These are phyloP conservation scores for Coemansia aciculifera DNA, from an alignment of 192 early-diverging fungal genomes.

Conservation along the genomic window DNA sequence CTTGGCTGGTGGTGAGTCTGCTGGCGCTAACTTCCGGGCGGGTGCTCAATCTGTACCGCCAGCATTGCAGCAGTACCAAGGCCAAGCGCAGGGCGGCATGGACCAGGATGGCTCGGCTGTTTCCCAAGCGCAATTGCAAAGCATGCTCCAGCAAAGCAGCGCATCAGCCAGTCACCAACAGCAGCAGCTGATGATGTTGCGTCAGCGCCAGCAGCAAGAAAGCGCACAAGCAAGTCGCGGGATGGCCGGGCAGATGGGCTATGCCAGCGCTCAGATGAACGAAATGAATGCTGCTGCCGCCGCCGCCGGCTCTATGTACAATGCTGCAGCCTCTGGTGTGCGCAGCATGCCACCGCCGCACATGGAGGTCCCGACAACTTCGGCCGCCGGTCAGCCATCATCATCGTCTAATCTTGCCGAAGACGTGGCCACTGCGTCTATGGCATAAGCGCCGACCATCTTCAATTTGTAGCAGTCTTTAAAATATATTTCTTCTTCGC, in stretches of 20 bases:
- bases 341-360: slow-evolving; percentile 19
- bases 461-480: too few species aligned
- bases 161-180: slow-evolving; percentile 14
- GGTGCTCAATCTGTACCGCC: slow-evolving; percentile 43
- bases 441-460: slow-evolving; percentile 10
- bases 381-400: slow-evolving; percentile 9
- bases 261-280: slow-evolving; percentile 8
- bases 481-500: background rate
- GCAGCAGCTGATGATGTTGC: slow-evolving; percentile 29
- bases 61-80: slow-evolving; percentile 17
- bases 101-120: slow-evolving; percentile 25
- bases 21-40: slow-evolving; percentile 15
- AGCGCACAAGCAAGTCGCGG: slow-evolving; percentile 22
- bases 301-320: slow-evolving; percentile 18
- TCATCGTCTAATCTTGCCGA: slow-evolving; percentile 35
- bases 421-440: slow-evolving; percentile 41
- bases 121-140: slow-evolving; percentile 35
- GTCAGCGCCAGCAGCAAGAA: slow-evolving; percentile 39
- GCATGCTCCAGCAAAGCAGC: slow-evolving; percentile 19
- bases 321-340: slow-evolving; percentile 2
- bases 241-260: slow-evolving; percentile 21
- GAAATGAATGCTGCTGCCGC: slow-evolving; percentile 10
- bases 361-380: slow-evolving; percentile 21
- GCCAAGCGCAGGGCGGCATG: slow-evolving; percentile 7
- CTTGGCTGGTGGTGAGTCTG: slow-evolving; percentile 12